phyloP scores from a whole-genome alignment of 1,139 yeast genomes.

The Pneumocystis murina region DNA sequence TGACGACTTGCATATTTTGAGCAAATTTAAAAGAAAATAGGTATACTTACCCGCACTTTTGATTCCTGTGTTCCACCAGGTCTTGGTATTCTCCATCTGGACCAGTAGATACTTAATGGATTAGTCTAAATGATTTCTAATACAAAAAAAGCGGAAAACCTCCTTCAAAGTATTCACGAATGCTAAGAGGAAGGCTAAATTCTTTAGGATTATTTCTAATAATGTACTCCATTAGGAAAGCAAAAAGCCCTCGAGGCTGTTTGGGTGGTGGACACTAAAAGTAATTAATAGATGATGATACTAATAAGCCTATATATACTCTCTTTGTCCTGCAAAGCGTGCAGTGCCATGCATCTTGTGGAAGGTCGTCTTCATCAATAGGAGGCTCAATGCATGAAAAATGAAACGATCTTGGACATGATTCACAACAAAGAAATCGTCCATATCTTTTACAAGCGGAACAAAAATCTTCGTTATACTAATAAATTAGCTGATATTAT shows the following conservation, averaged over 20 bases:
- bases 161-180: slow-evolving; percentile 62
- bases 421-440: slow-evolving; percentile 78
- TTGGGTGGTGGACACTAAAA: slow-evolving; percentile 24
- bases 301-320: slow-evolving; percentile 10
- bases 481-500: not conserved
- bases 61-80: slow-evolving; percentile 37
- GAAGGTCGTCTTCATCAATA: slow-evolving; percentile 51
- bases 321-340: slow-evolving; percentile 39
- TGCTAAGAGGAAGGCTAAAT: slow-evolving; percentile 51
- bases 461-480: slow-evolving; percentile 75
- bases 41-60: slow-evolving; percentile 14
- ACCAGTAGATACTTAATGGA: slow-evolving; percentile 31
- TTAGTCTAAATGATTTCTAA: not conserved
- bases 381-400: slow-evolving; percentile 89
- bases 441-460: slow-evolving; percentile 81
- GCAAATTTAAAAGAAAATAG: not conserved
- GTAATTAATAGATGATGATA: slow-evolving; percentile 5
- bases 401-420: slow-evolving; percentile 85
- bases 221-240: slow-evolving; percentile 44
- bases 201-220: slow-evolving; percentile 55
- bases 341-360: slow-evolving; percentile 77
- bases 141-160: slow-evolving; percentile 27
- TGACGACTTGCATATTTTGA: slow-evolving; percentile 23
- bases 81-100: slow-evolving; percentile 59
- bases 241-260: slow-evolving; percentile 36